Percentiles rank a stretch among this genome's conserved stretches.
phyloP scores from a whole-genome alignment of 176 grass and related monocot species.

The Microstegium vimineum region DNA sequence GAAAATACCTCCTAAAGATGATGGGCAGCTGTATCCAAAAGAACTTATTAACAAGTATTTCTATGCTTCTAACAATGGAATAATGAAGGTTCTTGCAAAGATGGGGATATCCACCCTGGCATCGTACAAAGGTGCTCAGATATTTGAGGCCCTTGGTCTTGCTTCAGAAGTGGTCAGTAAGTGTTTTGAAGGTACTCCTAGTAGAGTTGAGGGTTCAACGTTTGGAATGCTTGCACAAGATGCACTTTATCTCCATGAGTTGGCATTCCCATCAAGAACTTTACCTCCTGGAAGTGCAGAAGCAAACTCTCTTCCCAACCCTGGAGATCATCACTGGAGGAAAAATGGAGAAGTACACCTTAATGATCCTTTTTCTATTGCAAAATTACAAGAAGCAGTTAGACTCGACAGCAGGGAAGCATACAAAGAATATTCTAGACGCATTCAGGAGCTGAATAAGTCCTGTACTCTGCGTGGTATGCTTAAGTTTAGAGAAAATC shows the following conservation, averaged over 20 bases:
- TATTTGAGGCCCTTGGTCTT: constrained; percentile 72
- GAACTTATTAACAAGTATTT: constrained; percentile 47
- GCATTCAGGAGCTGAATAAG: constrained; percentile 45
- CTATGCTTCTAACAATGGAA: constrained; percentile 49
- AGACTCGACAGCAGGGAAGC: constrained; percentile 46
- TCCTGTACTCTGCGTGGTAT: constrained; percentile 52
- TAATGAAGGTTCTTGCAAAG: constrained; percentile 77
- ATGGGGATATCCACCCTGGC: constrained; percentile 78
- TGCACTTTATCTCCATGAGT: constrained; percentile 46
- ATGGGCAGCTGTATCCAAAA: constrained; percentile 13
- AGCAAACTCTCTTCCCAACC: constrained; percentile 47
- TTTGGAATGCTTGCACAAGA: constrained; percentile 59
- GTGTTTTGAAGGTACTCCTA: constrained; percentile 65
- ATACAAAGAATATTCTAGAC: constrained; percentile 65
- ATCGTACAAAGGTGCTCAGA: constrained; percentile 81
- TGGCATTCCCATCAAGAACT: constrained; percentile 44
- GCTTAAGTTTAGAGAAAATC: constrained; percentile 50
- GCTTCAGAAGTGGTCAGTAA: constrained; percentile 53
- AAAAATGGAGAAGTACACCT: constrained; percentile 64
- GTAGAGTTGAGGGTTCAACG: constrained; percentile 51
- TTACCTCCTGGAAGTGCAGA: constrained; percentile 57
- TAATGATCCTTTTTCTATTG: constrained; percentile 57
- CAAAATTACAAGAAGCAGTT: constrained; percentile 61
- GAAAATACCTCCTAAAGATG: constrained; percentile 41
- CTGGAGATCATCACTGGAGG: constrained; percentile 55